Conservation (phyloP, 768 basidiomycete genomes). For the Pleurotus sapidus region DNA sequence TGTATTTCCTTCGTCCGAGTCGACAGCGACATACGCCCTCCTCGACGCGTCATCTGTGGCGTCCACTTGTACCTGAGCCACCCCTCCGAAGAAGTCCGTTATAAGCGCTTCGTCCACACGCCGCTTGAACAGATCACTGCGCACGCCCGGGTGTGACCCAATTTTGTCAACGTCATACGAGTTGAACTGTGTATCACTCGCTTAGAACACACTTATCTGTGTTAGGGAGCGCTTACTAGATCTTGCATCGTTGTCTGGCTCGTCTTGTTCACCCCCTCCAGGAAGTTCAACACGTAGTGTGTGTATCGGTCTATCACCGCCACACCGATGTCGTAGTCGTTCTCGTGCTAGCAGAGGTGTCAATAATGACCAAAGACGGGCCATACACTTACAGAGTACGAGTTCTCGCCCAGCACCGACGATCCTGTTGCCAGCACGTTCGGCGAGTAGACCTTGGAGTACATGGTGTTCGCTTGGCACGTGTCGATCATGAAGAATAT, state of each 20-base stretch:
- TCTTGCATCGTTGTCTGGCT: conserved; percentile 77
- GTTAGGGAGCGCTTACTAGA: conserved; percentile 49
- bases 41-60: neutral
- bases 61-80: conserved; percentile 73
- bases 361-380: neutral
- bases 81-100: conserved; percentile 89
- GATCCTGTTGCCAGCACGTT: conserved; percentile 92
- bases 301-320: conserved; percentile 95
- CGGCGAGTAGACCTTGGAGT: conserved; percentile 88
- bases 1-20: neutral
- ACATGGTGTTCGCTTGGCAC: conserved; percentile 97
- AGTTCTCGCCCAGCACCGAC: conserved; percentile 80
- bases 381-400: conserved; percentile 73
- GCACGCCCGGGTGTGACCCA: conserved; percentile 85
- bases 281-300: conserved; percentile 85
- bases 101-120: conserved; percentile 59
- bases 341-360: conserved; percentile 63
- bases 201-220: too few species aligned
- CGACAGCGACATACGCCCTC: neutral
- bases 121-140: conserved; percentile 75
- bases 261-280: conserved; percentile 93
- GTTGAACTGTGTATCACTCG: conserved; percentile 57
- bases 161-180: conserved; percentile 74
- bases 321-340: conserved; percentile 92
- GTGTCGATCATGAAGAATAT: conserved; percentile 98